Evolutionary conservation across 805 yeast species (phyloP).

Genomic region (Pichia californica): DNA sequence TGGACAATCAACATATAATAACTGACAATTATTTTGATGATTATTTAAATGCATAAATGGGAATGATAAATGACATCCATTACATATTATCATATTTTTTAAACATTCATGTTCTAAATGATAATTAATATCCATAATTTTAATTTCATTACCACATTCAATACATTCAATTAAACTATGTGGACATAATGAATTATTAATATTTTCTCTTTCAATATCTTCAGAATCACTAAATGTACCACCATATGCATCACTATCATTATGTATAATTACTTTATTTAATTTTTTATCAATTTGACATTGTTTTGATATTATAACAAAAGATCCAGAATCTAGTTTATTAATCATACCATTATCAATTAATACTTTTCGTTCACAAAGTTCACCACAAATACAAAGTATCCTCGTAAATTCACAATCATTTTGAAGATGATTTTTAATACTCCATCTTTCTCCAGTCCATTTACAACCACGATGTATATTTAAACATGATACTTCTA

Average conservation of each 20-base stretch:
- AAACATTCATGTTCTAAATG: conserved; percentile 37
- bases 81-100: conserved; percentile 32
- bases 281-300: too few species aligned
- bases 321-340: neutral
- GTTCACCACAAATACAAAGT: conserved; percentile 27
- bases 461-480: conserved; percentile 47
- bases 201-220: neutral
- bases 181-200: conserved; percentile 27
- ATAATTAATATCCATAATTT: conserved; percentile 23
- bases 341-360: conserved; percentile 5
- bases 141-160: conserved; percentile 30
- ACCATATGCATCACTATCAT: conserved; percentile 7
- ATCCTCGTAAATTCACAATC: conserved; percentile 36
- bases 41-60: conserved; percentile 32
- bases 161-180: conserved; percentile 34
- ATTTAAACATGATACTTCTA: conserved; percentile 51
- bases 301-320: too few species aligned
- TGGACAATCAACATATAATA: conserved; percentile 39
- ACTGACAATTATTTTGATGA: conserved; percentile 39
- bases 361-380: conserved; percentile 18
- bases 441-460: conserved; percentile 53
- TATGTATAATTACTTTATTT: neutral
- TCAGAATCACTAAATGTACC: conserved; percentile 3
- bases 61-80: conserved; percentile 37
- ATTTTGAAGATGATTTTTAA: conserved; percentile 41